phyloP scores from a whole-genome alignment of 208 protist species.

The Acanthamoeba healyi region DNA sequence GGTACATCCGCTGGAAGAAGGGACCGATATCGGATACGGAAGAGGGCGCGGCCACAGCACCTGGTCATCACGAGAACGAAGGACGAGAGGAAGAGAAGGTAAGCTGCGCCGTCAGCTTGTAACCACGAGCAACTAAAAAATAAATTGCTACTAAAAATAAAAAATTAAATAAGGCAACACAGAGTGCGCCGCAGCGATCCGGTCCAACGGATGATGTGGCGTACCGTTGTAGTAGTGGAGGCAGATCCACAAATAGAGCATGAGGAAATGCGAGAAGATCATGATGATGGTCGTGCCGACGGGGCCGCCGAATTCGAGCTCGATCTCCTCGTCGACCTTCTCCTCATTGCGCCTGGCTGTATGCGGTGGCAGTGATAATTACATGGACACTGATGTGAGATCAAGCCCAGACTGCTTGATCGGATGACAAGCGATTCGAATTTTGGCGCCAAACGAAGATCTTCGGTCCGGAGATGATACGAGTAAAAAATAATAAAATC shows the following conservation, averaged over 20 bases:
- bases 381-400: too few species aligned
- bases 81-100: too few species aligned
- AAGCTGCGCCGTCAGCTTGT: too few species aligned
- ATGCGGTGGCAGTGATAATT: not conserved
- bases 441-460: too few species aligned
- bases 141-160: not conserved
- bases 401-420: too few species aligned
- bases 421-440: too few species aligned
- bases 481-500: too few species aligned
- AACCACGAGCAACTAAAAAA: not conserved
- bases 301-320: slow-evolving; percentile 92
- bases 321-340: slow-evolving; percentile 40
- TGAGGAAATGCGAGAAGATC: slow-evolving; percentile 91
- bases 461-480: too few species aligned
- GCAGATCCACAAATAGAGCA: slow-evolving; percentile 94
- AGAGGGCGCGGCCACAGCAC: not conserved
- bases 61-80: too few species aligned
- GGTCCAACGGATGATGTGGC: not conserved
- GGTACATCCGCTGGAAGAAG: slow-evolving; percentile 24
- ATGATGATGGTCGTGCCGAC: slow-evolving; percentile 91
- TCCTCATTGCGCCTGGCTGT: slow-evolving; percentile 18
- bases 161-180: not conserved
- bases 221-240: slow-evolving; percentile 91
- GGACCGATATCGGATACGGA: slow-evolving; percentile 18
- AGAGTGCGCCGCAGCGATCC: not conserved